Evolutionary conservation across 169 alveolate genomes (phyloP).

Genomic region (Eimeria mitis): DNA sequence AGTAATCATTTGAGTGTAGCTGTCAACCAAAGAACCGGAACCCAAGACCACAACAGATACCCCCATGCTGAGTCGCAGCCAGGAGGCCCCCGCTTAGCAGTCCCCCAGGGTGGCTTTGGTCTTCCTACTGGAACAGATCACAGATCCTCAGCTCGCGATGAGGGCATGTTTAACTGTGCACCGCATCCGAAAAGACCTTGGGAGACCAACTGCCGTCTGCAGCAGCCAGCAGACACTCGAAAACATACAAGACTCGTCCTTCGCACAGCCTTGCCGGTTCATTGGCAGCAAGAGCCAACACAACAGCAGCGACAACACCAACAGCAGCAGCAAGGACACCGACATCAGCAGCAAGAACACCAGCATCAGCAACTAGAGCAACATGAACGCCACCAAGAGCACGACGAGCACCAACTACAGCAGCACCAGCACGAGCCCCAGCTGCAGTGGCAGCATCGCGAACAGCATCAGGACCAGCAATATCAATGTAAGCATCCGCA

Average conservation of each 20-base stretch:
- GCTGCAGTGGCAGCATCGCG: neutral
- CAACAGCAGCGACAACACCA: neutral
- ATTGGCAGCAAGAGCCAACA: constrained; percentile 25
- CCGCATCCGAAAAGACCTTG: constrained; percentile 15
- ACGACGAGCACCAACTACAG: neutral
- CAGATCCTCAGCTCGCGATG: neutral
- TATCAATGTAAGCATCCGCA: neutral
- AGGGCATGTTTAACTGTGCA: neutral
- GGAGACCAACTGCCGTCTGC: neutral
- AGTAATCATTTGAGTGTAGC: neutral
- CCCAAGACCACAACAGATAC: neutral
- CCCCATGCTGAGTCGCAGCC: neutral
- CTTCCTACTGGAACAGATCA: neutral
- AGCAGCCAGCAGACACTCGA: neutral
- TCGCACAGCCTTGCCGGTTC: constrained; percentile 43
- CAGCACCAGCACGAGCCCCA: neutral
- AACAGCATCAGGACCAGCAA: constrained; percentile 4
- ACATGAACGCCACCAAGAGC: neutral
- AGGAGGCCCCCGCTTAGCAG: neutral
- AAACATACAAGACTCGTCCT: constrained; percentile 2
- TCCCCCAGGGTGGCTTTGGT: neutral
- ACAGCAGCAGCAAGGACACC: neutral
- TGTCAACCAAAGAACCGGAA: neutral
- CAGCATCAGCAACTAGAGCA: neutral
- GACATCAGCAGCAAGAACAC: neutral